Evolutionary conservation across 306 rosid species (phyloP).

Genomic region (Prunus mongolica): DNA sequence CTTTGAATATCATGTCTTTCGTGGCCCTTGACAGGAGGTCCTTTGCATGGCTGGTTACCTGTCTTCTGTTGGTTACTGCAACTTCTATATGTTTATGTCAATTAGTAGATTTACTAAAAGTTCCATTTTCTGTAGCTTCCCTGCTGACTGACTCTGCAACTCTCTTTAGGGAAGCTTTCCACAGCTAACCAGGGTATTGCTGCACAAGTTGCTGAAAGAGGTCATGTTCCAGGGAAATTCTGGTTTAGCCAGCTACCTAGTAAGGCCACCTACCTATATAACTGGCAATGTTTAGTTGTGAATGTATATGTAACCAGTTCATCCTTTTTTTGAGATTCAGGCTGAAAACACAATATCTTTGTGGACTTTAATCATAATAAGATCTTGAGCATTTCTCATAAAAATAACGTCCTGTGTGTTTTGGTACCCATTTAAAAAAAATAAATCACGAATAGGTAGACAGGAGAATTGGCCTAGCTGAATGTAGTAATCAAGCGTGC

Average conservation of each 20-base stretch:
- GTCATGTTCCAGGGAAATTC: background rate
- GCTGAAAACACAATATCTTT: background rate
- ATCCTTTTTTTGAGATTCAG: background rate
- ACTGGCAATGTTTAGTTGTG: background rate
- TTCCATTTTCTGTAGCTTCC: conserved; percentile 7
- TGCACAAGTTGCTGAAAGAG: conserved; percentile 3
- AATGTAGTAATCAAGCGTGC: background rate
- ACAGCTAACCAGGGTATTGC: background rate
- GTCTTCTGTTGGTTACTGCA: background rate
- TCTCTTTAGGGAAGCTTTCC: conserved; percentile 8
- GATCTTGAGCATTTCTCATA: background rate
- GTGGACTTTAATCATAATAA: background rate
- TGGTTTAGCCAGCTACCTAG: conserved; percentile 6
- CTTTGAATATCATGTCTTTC: background rate
- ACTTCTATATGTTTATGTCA: background rate
- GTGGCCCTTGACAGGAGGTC: background rate
- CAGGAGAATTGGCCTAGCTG: background rate
- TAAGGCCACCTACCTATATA: conserved; percentile 1
- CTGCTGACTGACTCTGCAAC: conserved; percentile 7
- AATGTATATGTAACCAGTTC: background rate
- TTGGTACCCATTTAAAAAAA: background rate
- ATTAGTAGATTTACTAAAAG: background rate
- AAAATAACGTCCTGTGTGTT: background rate
- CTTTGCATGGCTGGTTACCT: background rate
- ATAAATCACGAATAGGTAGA: background rate